Base-by-base conservation (phyloP, 75 land plant species). In the Pinus tabuliformis region DNA sequence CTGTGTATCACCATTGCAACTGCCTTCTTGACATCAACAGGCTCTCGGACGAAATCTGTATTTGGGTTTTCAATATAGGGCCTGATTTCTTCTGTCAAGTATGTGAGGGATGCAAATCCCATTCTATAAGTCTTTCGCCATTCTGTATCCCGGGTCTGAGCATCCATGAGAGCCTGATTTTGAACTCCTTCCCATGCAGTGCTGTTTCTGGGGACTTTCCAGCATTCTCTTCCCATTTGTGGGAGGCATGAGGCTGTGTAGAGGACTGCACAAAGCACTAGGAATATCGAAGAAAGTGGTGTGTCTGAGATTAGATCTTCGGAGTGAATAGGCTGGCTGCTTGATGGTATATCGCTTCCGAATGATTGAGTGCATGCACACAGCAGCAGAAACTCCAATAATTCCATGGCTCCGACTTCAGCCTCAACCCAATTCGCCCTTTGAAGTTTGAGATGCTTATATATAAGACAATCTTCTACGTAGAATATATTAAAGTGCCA, bases 1-100 rank as follows among this genome's bases (percentile, higher is more conserved):
- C 82, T 56, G 57, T 81, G 73, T 3, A 81, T 26, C 33, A 81
- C 82, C 80, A 81, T 63, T 22, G 80, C 80, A n/a, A 81, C 82
- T 15, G 73, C 82, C 33, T 56, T 78, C 73, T 81, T 81, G 3
- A 56, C 39, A 59, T 81, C 80, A 5, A 81, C 30, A 6, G 81
- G 82, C 73, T 81, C 80, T n/a, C 63, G 17, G n/a, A 78, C 77
- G 7, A 52, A 45, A 56, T 74, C 59, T 28, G 42, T 77, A 52
- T 57, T 65, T 5, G 21, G 45, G 56, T 63, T 78, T 59, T 62
- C 59, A 20, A 76, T 65, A n/a, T 28, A 65, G 7, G 82, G 82
- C 21, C 82, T 36, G 58, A 81, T 49, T 70, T 81, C 82, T 45
- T 61, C 80, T 3, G 70, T 18, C 2, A 81, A 73, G 33, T 76